These are phyloP conservation scores for Macrolepiota dolichaula DNA, from an alignment of 768 basidiomycete genomes.

Conservation along the genomic window DNA sequence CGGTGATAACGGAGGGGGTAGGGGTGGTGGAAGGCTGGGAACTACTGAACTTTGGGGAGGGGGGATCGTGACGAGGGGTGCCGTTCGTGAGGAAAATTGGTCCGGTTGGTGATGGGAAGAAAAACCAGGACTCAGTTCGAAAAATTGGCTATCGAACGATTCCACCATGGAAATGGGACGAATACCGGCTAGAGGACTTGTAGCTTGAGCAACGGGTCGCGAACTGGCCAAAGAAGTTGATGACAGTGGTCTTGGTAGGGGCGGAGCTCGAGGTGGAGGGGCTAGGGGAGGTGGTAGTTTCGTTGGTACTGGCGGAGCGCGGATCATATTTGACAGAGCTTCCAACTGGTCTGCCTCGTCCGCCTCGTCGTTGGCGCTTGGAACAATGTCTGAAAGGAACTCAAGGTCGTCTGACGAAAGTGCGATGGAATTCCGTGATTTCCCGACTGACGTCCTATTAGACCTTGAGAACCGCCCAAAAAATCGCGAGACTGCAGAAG, in stretches of 20 bases:
- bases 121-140: background rate
- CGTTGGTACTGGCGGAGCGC: constrained; percentile 38
- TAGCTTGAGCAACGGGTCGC: background rate
- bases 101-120: background rate
- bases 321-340: constrained; percentile 38
- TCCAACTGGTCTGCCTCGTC: constrained; percentile 30
- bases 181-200: background rate
- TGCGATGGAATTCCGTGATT: constrained; percentile 53
- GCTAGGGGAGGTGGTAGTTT: constrained; percentile 44
- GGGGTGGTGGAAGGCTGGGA: background rate
- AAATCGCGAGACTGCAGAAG: constrained; percentile 82
- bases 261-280: constrained; percentile 29
- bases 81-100: background rate
- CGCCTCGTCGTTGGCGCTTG: constrained; percentile 44
- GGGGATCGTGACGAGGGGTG: background rate
- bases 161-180: background rate
- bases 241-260: background rate
- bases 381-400: constrained; percentile 71
- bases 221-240: background rate
- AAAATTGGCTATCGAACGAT: background rate
- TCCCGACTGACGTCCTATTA: constrained; percentile 29
- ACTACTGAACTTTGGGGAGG: background rate
- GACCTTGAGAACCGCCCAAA: constrained; percentile 68
- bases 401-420: constrained; percentile 81
- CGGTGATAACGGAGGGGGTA: constrained; percentile 1